These are phyloP conservation scores for Pseudogymnoascus verrucosus DNA, from an alignment of 2,329 filamentous ascomycete genomes.

Conservation along the genomic window DNA sequence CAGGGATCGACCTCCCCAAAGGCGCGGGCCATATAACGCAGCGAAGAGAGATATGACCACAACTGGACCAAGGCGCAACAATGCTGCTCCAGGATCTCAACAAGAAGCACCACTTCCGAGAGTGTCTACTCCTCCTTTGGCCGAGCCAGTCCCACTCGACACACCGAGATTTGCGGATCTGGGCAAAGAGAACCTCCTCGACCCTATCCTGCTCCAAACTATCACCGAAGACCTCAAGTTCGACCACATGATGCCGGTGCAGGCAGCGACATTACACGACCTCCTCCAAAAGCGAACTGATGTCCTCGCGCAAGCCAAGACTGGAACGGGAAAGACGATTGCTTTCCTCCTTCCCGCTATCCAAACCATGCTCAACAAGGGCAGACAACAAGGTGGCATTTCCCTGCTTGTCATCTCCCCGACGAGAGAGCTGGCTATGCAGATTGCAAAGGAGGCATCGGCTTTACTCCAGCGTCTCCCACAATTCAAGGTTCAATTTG, in stretches of 20 bases:
- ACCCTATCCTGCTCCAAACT: conserved; percentile 42
- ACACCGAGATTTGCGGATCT: conserved; percentile 41
- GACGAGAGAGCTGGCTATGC: conserved; percentile 72
- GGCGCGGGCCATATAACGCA: neutral
- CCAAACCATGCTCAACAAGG: conserved; percentile 52
- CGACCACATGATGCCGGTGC: conserved; percentile 85
- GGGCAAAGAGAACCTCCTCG: conserved; percentile 33
- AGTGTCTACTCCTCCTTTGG: conserved; percentile 30
- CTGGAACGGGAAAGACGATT: conserved; percentile 92
- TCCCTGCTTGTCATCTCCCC: conserved; percentile 68
- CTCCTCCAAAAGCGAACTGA: conserved; percentile 58
- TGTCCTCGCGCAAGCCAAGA: conserved; percentile 88
- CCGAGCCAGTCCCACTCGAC: conserved; percentile 34
- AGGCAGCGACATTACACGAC: conserved; percentile 72
- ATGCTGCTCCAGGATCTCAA: conserved; percentile 1
- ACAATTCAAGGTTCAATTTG: conserved; percentile 51
- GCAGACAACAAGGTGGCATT: conserved; percentile 43
- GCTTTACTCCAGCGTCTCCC: conserved; percentile 24
- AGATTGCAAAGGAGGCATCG: conserved; percentile 71
- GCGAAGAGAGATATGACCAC: conserved; percentile 4
- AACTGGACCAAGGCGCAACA: conserved; percentile 6
- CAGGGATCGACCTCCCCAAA: conserved; percentile 3
- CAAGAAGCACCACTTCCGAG: conserved; percentile 11
- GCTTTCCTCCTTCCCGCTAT: conserved; percentile 84
- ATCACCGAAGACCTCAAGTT: conserved; percentile 69